Conservation (phyloP, 306 rosid species). For the Cicer yamashitae region DNA sequence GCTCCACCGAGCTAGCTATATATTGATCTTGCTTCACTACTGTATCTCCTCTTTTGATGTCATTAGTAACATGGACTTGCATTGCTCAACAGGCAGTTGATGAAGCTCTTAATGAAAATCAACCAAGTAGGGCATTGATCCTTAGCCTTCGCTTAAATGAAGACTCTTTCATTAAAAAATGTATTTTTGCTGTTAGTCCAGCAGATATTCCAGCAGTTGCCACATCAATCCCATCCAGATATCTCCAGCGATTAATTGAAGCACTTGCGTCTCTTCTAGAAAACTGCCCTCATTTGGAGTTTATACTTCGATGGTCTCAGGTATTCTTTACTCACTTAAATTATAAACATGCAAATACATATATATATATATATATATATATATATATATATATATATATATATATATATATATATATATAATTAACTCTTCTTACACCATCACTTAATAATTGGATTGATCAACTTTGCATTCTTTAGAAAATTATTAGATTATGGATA, state of each 20-base stretch:
- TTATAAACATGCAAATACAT: not conserved
- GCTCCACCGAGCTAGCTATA: conserved; percentile 8
- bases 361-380: no score
- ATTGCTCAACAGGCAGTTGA: conserved; percentile 77
- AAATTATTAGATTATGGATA: not conserved
- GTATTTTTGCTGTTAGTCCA: conserved; percentile 76
- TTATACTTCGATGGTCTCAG: conserved; percentile 87
- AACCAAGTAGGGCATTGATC: conserved; percentile 76
- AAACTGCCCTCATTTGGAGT: conserved; percentile 88
- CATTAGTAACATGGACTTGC: conserved; percentile 20
- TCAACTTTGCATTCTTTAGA: not conserved
- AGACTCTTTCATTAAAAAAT: conserved; percentile 69
- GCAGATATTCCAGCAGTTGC: conserved; percentile 68
- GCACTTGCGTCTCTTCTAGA: conserved; percentile 87
- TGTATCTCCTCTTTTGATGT: conserved; percentile 25
- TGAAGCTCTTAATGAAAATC: conserved; percentile 70
- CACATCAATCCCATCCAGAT: conserved; percentile 67
- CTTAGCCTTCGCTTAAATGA: conserved; percentile 87
- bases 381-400: no score
- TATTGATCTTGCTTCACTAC: conserved; percentile 8
- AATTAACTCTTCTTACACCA: no score
- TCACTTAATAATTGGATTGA: not conserved
- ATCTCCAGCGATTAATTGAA: conserved; percentile 81
- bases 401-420: no score
- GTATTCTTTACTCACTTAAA: conserved; percentile 48